A percentile compares a stretch with the other conserved stretches of the same genome.
Evolutionary conservation across 345 rosid species (phyloP).

Genomic region (Capsella bursapastoris): DNA sequence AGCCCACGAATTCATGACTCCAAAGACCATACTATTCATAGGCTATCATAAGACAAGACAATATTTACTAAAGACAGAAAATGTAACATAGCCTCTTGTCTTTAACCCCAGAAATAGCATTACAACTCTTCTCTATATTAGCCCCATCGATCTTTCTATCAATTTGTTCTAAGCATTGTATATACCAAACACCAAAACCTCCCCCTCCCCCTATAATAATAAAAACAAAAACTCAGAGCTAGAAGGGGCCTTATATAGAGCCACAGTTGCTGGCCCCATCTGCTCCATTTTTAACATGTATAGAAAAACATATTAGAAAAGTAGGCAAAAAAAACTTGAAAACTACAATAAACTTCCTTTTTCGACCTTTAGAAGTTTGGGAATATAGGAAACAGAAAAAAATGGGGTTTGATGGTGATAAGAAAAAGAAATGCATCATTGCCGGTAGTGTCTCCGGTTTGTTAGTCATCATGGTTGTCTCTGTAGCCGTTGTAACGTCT

Average conservation of each 20-base stretch:
- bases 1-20: constrained; percentile 1
- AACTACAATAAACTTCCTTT: constrained; percentile 5
- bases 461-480: constrained; percentile 71
- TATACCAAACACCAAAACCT: constrained; percentile 9
- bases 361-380: constrained; percentile 6
- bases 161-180: constrained; percentile 11
- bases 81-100: constrained; percentile 37
- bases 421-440: constrained; percentile 52
- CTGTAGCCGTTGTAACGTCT: constrained; percentile 49
- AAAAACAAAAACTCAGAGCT: neutral
- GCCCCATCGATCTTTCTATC: constrained; percentile 14
- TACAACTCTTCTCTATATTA: constrained; percentile 23
- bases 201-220: neutral
- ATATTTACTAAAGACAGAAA: constrained; percentile 36
- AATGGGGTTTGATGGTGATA: constrained; percentile 30
- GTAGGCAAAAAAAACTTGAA: neutral
- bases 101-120: constrained; percentile 36
- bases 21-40: constrained; percentile 34
- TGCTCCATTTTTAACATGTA: constrained; percentile 26
- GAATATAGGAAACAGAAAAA: constrained; percentile 6
- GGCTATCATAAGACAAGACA: constrained; percentile 5
- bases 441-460: constrained; percentile 56
- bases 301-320: constrained; percentile 12
- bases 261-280: constrained; percentile 33
- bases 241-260: constrained; percentile 32